Conservation (phyloP, 768 basidiomycete genomes). For the Suillus weaverae region DNA sequence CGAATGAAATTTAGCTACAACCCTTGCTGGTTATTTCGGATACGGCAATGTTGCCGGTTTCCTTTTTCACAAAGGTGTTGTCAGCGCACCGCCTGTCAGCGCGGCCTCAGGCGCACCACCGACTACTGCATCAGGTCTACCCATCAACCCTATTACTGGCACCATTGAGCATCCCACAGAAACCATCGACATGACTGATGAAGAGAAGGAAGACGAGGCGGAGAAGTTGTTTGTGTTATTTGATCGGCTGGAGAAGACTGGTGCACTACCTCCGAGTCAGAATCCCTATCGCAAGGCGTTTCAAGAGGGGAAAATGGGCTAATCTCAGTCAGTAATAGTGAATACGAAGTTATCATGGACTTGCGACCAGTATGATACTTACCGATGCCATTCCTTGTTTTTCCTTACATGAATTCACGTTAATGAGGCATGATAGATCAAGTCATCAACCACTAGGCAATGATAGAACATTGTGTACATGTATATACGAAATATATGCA, state of each 20-base stretch:
- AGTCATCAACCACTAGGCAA: not conserved
- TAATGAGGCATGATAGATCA: constrained; percentile 2
- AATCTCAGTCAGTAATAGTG: not conserved
- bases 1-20: constrained; percentile 48
- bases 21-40: constrained; percentile 76
- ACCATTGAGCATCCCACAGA: constrained; percentile 45
- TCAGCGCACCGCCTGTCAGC: constrained; percentile 50
- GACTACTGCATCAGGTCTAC: constrained; percentile 37
- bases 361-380: not conserved
- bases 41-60: constrained; percentile 97
- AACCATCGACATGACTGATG: constrained; percentile 76
- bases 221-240: constrained; percentile 92
- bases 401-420: not conserved
- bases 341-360: not conserved
- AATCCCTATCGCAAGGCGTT: constrained; percentile 77
- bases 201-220: constrained; percentile 93
- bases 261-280: constrained; percentile 60
- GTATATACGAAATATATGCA: constrained; percentile 6
- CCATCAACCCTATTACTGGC: constrained; percentile 89
- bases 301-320: constrained; percentile 27
- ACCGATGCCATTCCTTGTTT: not conserved
- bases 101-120: constrained; percentile 34
- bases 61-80: constrained; percentile 88
- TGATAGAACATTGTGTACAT: not conserved
- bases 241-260: constrained; percentile 79